These are phyloP conservation scores for Sclerotinia subarctica DNA, from an alignment of 2,329 filamentous ascomycete genomes.

Conservation along the genomic window DNA sequence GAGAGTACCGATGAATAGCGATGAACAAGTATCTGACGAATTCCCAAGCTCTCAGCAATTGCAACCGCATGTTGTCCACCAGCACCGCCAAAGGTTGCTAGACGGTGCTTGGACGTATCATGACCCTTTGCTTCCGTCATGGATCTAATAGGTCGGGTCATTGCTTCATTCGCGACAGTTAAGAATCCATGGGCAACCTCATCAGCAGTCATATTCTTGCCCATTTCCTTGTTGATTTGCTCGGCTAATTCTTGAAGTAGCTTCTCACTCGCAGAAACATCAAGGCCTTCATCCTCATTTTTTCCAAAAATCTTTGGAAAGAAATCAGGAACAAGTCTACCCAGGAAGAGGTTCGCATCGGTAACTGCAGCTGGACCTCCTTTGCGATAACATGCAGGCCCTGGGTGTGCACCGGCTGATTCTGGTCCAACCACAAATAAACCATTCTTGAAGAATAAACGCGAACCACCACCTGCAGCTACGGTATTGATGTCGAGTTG, in stretches of 20 bases:
- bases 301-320: constrained; percentile 95
- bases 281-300: constrained; percentile 78
- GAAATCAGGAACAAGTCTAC: constrained; percentile 81
- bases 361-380: constrained; percentile 85
- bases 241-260: constrained; percentile 73
- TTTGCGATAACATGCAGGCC: constrained; percentile 86
- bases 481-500: constrained; percentile 77
- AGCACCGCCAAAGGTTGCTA: constrained; percentile 89
- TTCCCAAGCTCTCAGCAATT: constrained; percentile 79
- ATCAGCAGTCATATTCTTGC: constrained; percentile 69
- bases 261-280: constrained; percentile 69
- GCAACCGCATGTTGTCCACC: constrained; percentile 91
- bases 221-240: constrained; percentile 73
- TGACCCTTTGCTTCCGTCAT: constrained; percentile 91
- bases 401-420: constrained; percentile 67
- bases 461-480: constrained; percentile 45
- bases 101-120: constrained; percentile 83
- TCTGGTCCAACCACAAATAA: constrained; percentile 69
- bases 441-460: constrained; percentile 65
- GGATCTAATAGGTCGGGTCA: constrained; percentile 86
- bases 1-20: constrained; percentile 86
- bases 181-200: constrained; percentile 88
- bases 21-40: constrained; percentile 81
- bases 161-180: constrained; percentile 85
- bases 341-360: constrained; percentile 83